These are phyloP conservation scores for Vitis hybrid DNA, from an alignment of 177 flowering plant species.

Conservation along the genomic window DNA sequence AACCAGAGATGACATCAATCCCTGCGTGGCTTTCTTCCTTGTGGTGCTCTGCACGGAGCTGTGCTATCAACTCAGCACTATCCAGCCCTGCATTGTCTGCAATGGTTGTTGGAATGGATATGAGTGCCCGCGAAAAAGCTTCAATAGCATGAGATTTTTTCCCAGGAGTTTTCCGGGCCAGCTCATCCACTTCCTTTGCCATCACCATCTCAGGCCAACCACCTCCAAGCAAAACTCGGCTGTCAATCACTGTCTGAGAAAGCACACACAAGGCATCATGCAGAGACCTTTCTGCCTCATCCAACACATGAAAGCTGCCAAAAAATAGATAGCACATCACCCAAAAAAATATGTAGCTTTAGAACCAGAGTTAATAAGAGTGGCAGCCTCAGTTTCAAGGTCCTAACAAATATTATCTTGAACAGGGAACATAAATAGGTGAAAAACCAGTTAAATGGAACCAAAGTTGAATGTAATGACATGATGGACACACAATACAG, in stretches of 20 bases:
- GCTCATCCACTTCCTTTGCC: conserved; percentile 95
- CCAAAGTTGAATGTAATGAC: too few relatives aligned
- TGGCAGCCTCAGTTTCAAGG: too few relatives aligned
- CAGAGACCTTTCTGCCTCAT: conserved; percentile 96
- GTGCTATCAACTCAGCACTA: conserved; percentile 91
- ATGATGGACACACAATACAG: too few relatives aligned
- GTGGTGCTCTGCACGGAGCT: conserved; percentile 99
- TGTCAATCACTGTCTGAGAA: conserved; percentile 93
- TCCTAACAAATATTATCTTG: too few relatives aligned
- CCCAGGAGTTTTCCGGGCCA: conserved; percentile 94
- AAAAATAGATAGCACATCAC: neutral
- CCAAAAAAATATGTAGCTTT: too few relatives aligned
- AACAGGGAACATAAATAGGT: too few relatives aligned
- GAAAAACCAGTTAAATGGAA: too few relatives aligned
- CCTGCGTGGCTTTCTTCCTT: conserved; percentile 79
- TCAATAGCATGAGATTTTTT: conserved; percentile 97
- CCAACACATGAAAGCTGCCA: conserved; percentile 91
- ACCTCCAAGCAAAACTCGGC: conserved; percentile 92
- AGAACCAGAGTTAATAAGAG: too few relatives aligned
- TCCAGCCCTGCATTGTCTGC: conserved; percentile 99
- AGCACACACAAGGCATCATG: conserved; percentile 98
- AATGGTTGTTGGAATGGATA: conserved; percentile 86
- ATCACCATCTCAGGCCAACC: conserved; percentile 99
- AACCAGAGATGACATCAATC: conserved; percentile 92
- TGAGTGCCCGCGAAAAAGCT: conserved; percentile 88